A percentile compares a stretch with the other conserved stretches of the same genome.
phyloP scores from a whole-genome alignment of 257 asterid genomes.

The Scutellaria baicalensis region DNA sequence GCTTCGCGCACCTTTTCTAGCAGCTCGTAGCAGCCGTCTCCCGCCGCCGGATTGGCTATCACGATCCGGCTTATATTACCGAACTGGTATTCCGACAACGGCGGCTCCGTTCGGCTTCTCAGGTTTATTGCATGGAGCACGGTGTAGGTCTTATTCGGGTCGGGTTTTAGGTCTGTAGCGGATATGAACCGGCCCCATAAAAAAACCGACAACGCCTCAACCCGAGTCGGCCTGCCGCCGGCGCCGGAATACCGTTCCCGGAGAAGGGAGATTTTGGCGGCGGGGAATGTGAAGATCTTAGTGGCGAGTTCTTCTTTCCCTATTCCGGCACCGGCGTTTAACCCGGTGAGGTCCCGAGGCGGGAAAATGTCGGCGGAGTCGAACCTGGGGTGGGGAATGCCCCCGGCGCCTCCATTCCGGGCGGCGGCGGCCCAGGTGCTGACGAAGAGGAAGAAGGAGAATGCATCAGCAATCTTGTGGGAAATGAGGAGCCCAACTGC shows the following conservation, averaged over 20 bases:
- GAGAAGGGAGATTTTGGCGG: slow-evolving; percentile 24
- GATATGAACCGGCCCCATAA: slow-evolving; percentile 33
- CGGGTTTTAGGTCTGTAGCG: slow-evolving; percentile 2
- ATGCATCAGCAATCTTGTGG: slow-evolving; percentile 40
- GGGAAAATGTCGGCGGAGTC: slow-evolving; percentile 34
- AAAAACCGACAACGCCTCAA: slow-evolving; percentile 39
- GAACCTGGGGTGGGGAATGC: slow-evolving; percentile 16
- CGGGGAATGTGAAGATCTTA: slow-evolving; percentile 30
- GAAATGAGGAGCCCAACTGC: slow-evolving; percentile 29
- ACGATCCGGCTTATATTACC: slow-evolving; percentile 28
- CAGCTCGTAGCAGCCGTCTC: slow-evolving; percentile 7
- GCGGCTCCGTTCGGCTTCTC: slow-evolving; percentile 25
- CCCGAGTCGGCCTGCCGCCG: slow-evolving; percentile 18
- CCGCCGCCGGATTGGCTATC: slow-evolving; percentile 15
- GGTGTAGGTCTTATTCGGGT: slow-evolving; percentile 18
- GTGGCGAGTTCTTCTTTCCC: slow-evolving; percentile 23
- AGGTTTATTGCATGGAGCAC: slow-evolving; percentile 39
- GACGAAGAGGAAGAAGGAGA: slow-evolving; percentile 18
- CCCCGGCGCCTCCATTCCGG: neutral
- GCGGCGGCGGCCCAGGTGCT: slow-evolving; percentile 39
- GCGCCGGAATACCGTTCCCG: slow-evolving; percentile 17
- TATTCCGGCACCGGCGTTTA: slow-evolving; percentile 10
- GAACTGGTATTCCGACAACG: slow-evolving; percentile 20
- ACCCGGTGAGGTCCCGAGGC: slow-evolving; percentile 23
- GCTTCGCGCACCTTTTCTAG: slow-evolving; percentile 22